Evolutionary conservation across 306 rosid species (phyloP).

Genomic region (Cicer cuneatum): DNA sequence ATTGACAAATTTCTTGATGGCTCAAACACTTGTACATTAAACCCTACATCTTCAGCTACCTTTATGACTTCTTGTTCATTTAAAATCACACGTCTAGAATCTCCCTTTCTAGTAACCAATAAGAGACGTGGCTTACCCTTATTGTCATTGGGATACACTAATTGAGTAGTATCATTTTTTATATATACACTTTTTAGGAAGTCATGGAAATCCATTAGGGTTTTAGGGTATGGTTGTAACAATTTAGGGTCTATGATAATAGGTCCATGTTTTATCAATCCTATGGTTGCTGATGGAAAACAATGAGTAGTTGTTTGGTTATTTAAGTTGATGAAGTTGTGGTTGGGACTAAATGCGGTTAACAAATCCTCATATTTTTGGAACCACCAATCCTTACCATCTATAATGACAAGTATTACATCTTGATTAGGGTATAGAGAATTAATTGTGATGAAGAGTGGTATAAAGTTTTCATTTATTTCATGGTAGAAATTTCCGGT

Average conservation of each 20-base stretch:
- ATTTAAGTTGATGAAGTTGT: slow-evolving; percentile 40
- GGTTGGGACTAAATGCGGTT: slow-evolving; percentile 30
- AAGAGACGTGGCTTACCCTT: slow-evolving; percentile 25
- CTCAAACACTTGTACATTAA: slow-evolving; percentile 48
- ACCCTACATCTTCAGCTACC: slow-evolving; percentile 47
- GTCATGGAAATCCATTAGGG: slow-evolving; percentile 41
- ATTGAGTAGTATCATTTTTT: background rate
- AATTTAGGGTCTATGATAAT: slow-evolving; percentile 48
- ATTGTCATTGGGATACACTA: background rate
- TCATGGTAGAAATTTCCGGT: slow-evolving; percentile 64
- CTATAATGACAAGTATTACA: slow-evolving; percentile 47
- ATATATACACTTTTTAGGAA: slow-evolving; percentile 38
- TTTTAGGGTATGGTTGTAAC: slow-evolving; percentile 47
- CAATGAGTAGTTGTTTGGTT: slow-evolving; percentile 48
- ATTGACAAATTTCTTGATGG: slow-evolving; percentile 23
- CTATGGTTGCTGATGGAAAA: slow-evolving; percentile 48
- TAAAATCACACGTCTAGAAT: slow-evolving; percentile 38
- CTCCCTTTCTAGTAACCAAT: slow-evolving; percentile 27
- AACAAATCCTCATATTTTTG: slow-evolving; percentile 50
- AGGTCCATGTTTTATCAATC: slow-evolving; percentile 56
- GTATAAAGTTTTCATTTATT: slow-evolving; percentile 58
- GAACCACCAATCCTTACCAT: slow-evolving; percentile 51
- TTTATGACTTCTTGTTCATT: slow-evolving; percentile 39
- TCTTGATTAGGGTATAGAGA: slow-evolving; percentile 42
- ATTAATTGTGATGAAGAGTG: slow-evolving; percentile 62